A percentile compares a stretch with the other conserved stretches of the same genome.
phyloP scores from a whole-genome alignment of 2,329 filamentous ascomycete species.

The Phoma herbarum region DNA sequence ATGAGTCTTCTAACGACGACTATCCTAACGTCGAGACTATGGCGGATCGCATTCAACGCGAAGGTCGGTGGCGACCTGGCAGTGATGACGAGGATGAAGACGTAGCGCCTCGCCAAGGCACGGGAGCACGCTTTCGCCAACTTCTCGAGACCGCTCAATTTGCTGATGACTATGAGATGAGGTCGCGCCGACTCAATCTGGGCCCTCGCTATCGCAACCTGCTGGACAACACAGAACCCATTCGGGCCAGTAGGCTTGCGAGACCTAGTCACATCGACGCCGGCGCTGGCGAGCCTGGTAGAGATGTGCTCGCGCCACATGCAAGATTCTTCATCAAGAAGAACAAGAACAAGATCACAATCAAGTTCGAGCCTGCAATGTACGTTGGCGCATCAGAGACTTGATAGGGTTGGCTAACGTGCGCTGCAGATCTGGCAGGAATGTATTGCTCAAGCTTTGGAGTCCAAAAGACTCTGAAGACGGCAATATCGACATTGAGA shows the following conservation, averaged over 20 bases:
- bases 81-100: conserved; percentile 53
- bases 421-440: conserved; percentile 70
- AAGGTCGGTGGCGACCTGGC: conserved; percentile 48
- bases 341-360: conserved; percentile 83
- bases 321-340: conserved; percentile 85
- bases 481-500: conserved; percentile 89
- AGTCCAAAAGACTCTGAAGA: conserved; percentile 69
- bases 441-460: conserved; percentile 91
- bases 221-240: conserved; percentile 30
- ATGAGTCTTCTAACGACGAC: conserved; percentile 49
- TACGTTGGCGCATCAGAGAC: conserved; percentile 47
- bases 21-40: conserved; percentile 50
- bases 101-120: conserved; percentile 35
- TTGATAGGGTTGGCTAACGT: not conserved
- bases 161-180: conserved; percentile 43
- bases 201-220: conserved; percentile 18
- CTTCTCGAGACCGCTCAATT: conserved; percentile 33
- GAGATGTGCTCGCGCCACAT: conserved; percentile 70
- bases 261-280: conserved; percentile 48
- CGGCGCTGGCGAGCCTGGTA: conserved; percentile 26
- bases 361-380: conserved; percentile 83
- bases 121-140: conserved; percentile 35
- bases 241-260: conserved; percentile 39
- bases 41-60: conserved; percentile 51
- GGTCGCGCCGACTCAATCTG: conserved; percentile 10